Evolutionary conservation across 2,329 filamentous ascomycete genomes (phyloP).

Genomic region (Cordyceps tenuipes): DNA sequence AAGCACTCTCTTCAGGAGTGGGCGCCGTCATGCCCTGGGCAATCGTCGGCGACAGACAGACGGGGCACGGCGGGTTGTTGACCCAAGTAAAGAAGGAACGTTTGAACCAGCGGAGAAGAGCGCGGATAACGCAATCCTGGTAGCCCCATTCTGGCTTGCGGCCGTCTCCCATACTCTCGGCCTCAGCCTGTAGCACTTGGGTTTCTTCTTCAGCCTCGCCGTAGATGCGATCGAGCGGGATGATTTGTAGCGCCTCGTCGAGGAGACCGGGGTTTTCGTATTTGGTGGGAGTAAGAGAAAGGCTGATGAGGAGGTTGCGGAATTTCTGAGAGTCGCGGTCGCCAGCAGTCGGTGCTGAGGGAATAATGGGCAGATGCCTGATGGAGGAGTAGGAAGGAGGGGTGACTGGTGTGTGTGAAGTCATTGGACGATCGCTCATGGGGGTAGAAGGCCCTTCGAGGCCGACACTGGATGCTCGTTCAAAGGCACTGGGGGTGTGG

Average conservation of each 20-base stretch:
- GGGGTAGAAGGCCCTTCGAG: slow-evolving; percentile 31
- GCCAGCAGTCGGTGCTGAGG: slow-evolving; percentile 59
- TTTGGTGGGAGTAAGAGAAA: slow-evolving; percentile 82
- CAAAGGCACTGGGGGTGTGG: slow-evolving; percentile 45
- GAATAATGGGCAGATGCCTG: slow-evolving; percentile 47
- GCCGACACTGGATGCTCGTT: slow-evolving; percentile 43
- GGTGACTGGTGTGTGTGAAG: slow-evolving; percentile 36
- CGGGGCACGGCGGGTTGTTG: slow-evolving; percentile 82
- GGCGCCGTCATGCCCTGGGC: slow-evolving; percentile 76
- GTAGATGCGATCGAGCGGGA: slow-evolving; percentile 87
- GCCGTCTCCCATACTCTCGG: slow-evolving; percentile 75
- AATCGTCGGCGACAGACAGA: slow-evolving; percentile 75
- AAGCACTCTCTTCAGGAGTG: slow-evolving; percentile 80
- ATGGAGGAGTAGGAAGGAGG: slow-evolving; percentile 41
- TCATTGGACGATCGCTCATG: slow-evolving; percentile 35
- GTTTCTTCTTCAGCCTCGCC: slow-evolving; percentile 88
- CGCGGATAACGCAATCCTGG: slow-evolving; percentile 90
- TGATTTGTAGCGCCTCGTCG: slow-evolving; percentile 79
- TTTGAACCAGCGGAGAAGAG: slow-evolving; percentile 89
- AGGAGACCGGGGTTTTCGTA: slow-evolving; percentile 95
- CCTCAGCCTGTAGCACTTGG: slow-evolving; percentile 79
- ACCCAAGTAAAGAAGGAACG: slow-evolving; percentile 92
- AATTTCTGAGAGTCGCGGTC: slow-evolving; percentile 67
- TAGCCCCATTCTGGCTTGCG: slow-evolving; percentile 88
- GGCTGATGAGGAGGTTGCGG: slow-evolving; percentile 70